phyloP scores from a whole-genome alignment of 1,284 basidiomycete genomes.

The Heterobasidion occidentale region DNA sequence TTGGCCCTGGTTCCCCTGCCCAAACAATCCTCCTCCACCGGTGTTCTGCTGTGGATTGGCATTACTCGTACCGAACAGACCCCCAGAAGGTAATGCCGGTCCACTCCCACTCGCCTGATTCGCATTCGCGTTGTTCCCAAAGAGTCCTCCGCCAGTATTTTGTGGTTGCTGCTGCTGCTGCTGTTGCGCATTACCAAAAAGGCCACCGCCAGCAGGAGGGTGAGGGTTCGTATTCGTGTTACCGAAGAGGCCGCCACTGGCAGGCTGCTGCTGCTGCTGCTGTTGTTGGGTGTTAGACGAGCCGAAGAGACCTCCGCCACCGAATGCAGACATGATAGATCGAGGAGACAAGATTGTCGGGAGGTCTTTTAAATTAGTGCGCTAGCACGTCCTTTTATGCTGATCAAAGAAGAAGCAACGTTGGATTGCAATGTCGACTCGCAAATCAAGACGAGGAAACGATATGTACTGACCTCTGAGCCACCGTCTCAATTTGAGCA shows the following conservation, averaged over 20 bases:
- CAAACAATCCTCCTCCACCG: neutral
- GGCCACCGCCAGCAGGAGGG: neutral
- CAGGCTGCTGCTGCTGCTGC: slow-evolving; percentile 10
- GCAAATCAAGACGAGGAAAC: no score
- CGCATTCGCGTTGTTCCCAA: neutral
- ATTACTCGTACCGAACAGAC: slow-evolving; percentile 3
- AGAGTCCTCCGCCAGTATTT: neutral
- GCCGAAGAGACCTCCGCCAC: slow-evolving; percentile 13
- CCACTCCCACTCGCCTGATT: neutral
- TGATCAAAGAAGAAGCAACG: no score
- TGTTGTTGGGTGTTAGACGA: slow-evolving; percentile 3
- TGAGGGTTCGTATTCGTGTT: neutral
- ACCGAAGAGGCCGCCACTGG: slow-evolving; percentile 11
- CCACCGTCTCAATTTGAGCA: no score
- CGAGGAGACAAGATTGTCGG: no score
- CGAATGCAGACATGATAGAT: slow-evolving; percentile 7
- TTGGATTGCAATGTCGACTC: no score
- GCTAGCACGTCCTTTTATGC: neutral
- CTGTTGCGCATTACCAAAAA: neutral
- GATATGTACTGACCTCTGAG: no score
- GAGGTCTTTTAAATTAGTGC: no score
- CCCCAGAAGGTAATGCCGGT: neutral
- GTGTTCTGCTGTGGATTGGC: slow-evolving; percentile 1
- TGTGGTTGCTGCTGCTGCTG: neutral
- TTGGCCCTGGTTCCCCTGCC: neutral